A percentile compares a stretch with the other conserved stretches of the same genome.
phyloP scores from a whole-genome alignment of 306 rosid species.

The Gastrolobium villosum region DNA sequence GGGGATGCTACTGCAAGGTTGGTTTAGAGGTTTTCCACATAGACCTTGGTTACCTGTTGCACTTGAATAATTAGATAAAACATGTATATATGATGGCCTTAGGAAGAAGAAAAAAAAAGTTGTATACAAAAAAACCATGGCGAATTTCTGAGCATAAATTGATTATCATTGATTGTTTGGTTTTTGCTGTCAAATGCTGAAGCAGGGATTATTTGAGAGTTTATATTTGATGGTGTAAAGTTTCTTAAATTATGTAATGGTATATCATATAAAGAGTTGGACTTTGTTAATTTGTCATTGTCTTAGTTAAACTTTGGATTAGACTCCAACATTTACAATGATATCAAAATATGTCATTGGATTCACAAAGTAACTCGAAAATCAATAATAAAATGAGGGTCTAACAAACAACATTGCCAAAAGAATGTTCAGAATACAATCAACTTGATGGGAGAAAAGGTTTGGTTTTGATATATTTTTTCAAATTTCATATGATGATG shows the following conservation, averaged over 20 bases:
- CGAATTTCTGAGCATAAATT: background rate
- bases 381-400: background rate
- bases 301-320: background rate
- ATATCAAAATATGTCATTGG: background rate
- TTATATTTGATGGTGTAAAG: background rate
- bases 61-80: conserved; percentile 24
- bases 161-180: background rate
- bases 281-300: too few species aligned
- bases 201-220: background rate
- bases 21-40: conserved; percentile 73
- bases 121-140: background rate
- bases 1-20: conserved; percentile 52
- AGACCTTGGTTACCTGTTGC: conserved; percentile 70
- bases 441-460: background rate
- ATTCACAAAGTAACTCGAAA: background rate
- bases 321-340: background rate
- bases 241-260: background rate
- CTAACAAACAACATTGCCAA: background rate
- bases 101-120: background rate
- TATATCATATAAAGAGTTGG: too few species aligned
- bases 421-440: background rate
- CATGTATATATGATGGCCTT: background rate
- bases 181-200: conserved; percentile 12
- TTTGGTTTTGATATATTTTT: background rate
- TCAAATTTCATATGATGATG: background rate